Evolutionary conservation across 2,329 filamentous ascomycete species (phyloP), one percentile per base, ranked within the genome.

Genomic region (Ustulina deusta): DNA sequence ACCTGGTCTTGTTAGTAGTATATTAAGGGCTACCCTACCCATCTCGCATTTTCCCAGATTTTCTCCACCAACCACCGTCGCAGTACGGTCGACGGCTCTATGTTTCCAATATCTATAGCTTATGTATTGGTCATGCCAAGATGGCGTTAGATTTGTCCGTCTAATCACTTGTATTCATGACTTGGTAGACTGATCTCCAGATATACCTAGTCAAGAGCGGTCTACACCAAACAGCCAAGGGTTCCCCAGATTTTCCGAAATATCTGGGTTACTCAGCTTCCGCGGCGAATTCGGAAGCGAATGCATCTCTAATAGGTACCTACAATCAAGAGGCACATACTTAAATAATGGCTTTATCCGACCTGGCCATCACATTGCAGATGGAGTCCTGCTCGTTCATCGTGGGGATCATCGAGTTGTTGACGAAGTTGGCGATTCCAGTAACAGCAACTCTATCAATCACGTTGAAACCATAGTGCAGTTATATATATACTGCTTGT

Each of bases 1-100:
- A 20, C 29, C 15, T 36, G 32, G 29, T 38, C 20, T 42, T 36
- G 15, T 56, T 40, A 42, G 20, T 38, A 42, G 22, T 40, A 56
- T 40, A 27, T 56, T 25, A 56, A 56, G 36, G 52, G 29, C 44
- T 60, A 20, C n/a, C 44, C 34, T 51, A 20, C 32, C 48, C 25
- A 27, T 48, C 27, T 54, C 22, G 13, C 15, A 42, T 40, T 48
- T n/a, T 51, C n/a, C 20, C 11, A 27, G 25, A 54, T 52, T 69
- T 70, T 68, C 27, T 70, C 68, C 68, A 70, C 68, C 68, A 70
- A 70, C 61, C 58, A 69, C 48, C 44, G 46, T 63, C 17, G 42
- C 29, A 29, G 34, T 52, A 55, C n/a, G 5, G 15, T 49, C 13
- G 27, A 51, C 32, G 20, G 15, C 42, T 55, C 29, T 44, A 40